Evolutionary conservation across 2,329 filamentous ascomycete species (phyloP), one percentile per base, ranked within the genome.

Genomic region (Epicoccum sorghinum): DNA sequence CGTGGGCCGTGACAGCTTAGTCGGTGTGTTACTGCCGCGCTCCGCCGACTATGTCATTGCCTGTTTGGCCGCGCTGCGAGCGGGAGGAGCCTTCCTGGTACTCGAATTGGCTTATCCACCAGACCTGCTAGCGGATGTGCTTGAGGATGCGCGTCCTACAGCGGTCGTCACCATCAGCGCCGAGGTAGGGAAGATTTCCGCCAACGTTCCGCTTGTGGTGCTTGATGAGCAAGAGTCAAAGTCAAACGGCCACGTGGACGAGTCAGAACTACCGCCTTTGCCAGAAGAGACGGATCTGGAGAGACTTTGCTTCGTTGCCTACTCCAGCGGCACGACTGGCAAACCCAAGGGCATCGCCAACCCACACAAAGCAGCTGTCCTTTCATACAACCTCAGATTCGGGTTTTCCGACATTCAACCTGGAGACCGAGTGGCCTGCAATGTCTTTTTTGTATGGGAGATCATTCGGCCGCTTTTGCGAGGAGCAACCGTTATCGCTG

Each of bases 371-470:
- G 89, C 89, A 13, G 81, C 89, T 0, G 86, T 93, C 1, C 81
- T 84, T 25, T 93, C 89, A 6, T 93, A 93, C 69, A 80, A 90
- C 62, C 73, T 91, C 59, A 80, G 90, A 71, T 93, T 93, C 66
- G 79, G 77, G 8, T 73, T 93, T 43, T 88, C 86, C 60, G 87
- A 93, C 69, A 78, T 91, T 3, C 75, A 82, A 14, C 87, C 86
- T 0, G 89, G 89, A 13, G 90, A 92, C 62, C 84, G 90, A 6
- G 89, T 93, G 9, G 90, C 90, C n/a, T 93, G 89, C 77, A 93
- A 93, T 78, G 90, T 93, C 55, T 93, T 93, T 73, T 93, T 93
- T 69, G 82, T 93, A 41, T 93, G 90, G 90, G 90, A 93, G 71
- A 92, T 93, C 52, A 73, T 93, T 49, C 87, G 90, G 4, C 90